Evolutionary conservation across 2,329 filamentous ascomycete species (phyloP).

Genomic region (Cercospora janseana): DNA sequence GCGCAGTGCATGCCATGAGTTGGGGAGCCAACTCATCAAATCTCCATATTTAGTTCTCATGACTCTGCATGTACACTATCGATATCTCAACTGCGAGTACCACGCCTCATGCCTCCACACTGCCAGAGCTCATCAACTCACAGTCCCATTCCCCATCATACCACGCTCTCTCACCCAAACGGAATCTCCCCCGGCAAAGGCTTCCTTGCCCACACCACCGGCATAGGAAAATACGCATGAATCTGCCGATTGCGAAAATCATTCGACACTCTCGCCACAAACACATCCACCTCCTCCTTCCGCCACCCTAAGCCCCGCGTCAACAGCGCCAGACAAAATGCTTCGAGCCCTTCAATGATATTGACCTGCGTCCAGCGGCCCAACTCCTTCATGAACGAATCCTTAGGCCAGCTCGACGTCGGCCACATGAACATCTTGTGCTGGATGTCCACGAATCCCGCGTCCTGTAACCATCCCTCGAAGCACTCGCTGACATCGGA

Average conservation of each 20-base stretch:
- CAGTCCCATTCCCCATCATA: neutral
- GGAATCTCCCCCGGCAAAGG: conserved; percentile 28
- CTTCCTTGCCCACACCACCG: conserved; percentile 38
- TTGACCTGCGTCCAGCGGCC: conserved; percentile 48
- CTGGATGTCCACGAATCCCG: conserved; percentile 47
- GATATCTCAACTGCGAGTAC: too few relatives aligned
- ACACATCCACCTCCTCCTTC: conserved; percentile 46
- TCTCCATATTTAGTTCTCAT: too few relatives aligned
- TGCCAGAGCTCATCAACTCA: too few relatives aligned
- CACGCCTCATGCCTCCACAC: too few relatives aligned
- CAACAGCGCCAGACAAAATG: conserved; percentile 44
- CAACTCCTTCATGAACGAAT: conserved; percentile 51
- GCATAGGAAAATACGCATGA: conserved; percentile 42
- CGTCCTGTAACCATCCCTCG: conserved; percentile 40
- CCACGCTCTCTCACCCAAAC: conserved; percentile 5
- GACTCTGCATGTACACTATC: too few relatives aligned
- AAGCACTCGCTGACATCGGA: conserved; percentile 42
- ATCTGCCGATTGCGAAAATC: conserved; percentile 39
- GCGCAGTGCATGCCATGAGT: too few relatives aligned
- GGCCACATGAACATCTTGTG: conserved; percentile 44
- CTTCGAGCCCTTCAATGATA: conserved; percentile 44
- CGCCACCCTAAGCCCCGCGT: conserved; percentile 45
- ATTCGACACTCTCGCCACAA: conserved; percentile 38
- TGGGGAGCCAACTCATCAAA: too few relatives aligned
- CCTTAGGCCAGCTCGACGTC: conserved; percentile 48